These are phyloP conservation scores for Psilocybe subaeruginosa DNA, from an alignment of 768 basidiomycete species.

Conservation along the genomic window DNA sequence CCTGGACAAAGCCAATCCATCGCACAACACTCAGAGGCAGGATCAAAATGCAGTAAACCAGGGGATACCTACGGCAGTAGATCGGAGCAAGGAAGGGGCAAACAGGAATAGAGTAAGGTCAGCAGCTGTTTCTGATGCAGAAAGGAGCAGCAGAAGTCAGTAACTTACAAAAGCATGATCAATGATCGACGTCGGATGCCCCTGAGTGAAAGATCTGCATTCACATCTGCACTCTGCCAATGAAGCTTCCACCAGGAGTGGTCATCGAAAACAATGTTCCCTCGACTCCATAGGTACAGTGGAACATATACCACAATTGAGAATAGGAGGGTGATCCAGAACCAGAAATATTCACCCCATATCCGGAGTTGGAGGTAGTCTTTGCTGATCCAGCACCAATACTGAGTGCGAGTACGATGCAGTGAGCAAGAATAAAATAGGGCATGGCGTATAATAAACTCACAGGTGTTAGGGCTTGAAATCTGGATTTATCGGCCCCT, in stretches of 20 bases:
- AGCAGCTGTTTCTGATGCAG: background rate
- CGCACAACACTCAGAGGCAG: conserved; percentile 43
- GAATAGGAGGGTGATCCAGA: conserved; percentile 41
- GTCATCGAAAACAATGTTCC: conserved; percentile 33
- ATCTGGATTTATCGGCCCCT: conserved; percentile 18
- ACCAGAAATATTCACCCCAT: conserved; percentile 47
- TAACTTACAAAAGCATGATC: conserved; percentile 32
- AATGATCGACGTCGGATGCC: conserved; percentile 24
- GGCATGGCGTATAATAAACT: conserved; percentile 12
- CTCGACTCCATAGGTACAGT: conserved; percentile 38
- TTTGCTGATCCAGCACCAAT: conserved; percentile 48
- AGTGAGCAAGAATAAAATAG: background rate
- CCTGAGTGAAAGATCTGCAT: conserved; percentile 11
- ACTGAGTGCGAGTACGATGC: conserved; percentile 13
- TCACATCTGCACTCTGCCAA: conserved; percentile 17
- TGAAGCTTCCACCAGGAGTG: conserved; percentile 36
- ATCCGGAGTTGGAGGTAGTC: conserved; percentile 33
- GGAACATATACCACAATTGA: conserved; percentile 37
- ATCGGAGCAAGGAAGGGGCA: background rate
- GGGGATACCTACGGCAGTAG: conserved; percentile 34
- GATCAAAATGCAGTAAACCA: conserved; percentile 38
- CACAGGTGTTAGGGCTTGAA: conserved; percentile 38
- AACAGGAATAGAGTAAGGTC: background rate
- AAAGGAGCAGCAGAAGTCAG: background rate
- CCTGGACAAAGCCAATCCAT: conserved; percentile 36